These are phyloP conservation scores for Blastomyces silverae DNA, from an alignment of 2,329 filamentous ascomycete genomes.

Conservation along the genomic window DNA sequence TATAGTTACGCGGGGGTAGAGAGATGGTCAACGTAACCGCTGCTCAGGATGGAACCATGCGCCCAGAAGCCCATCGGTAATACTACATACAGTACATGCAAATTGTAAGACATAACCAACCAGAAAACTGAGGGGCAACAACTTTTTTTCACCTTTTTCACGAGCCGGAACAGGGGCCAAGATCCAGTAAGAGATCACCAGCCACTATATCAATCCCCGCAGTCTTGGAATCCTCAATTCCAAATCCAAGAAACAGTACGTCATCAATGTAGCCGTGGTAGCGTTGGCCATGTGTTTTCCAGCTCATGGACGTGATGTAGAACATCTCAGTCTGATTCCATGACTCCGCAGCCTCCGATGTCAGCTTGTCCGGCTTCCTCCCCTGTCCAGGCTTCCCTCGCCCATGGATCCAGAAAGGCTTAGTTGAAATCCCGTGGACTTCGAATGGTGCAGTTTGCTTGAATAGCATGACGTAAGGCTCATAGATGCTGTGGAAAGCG, in stretches of 20 bases:
- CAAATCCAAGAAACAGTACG: conserved; percentile 50
- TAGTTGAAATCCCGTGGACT: conserved; percentile 45
- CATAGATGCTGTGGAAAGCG: conserved; percentile 48
- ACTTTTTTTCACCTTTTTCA: neutral
- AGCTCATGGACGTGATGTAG: conserved; percentile 53
- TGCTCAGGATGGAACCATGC: neutral
- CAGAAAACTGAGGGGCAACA: neutral
- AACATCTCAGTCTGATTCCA: conserved; percentile 48
- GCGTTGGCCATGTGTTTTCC: conserved; percentile 43
- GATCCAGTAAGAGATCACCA: conserved; percentile 43
- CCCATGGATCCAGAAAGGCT: conserved; percentile 53
- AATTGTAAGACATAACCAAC: neutral
- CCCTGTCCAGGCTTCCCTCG: conserved; percentile 30
- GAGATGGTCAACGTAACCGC: neutral
- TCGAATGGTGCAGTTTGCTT: conserved; percentile 45
- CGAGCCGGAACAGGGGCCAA: conserved; percentile 26
- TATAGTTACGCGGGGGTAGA: no score
- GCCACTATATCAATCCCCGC: conserved; percentile 50
- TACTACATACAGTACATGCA: neutral
- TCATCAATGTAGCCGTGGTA: conserved; percentile 56
- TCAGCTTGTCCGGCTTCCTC: conserved; percentile 22
- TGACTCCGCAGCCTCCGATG: conserved; percentile 10
- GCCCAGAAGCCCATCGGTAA: neutral
- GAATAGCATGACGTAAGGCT: conserved; percentile 52
- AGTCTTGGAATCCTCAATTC: conserved; percentile 48